phyloP scores from a whole-genome alignment of 2,329 filamentous ascomycete genomes.

The Alternaria viburni region DNA sequence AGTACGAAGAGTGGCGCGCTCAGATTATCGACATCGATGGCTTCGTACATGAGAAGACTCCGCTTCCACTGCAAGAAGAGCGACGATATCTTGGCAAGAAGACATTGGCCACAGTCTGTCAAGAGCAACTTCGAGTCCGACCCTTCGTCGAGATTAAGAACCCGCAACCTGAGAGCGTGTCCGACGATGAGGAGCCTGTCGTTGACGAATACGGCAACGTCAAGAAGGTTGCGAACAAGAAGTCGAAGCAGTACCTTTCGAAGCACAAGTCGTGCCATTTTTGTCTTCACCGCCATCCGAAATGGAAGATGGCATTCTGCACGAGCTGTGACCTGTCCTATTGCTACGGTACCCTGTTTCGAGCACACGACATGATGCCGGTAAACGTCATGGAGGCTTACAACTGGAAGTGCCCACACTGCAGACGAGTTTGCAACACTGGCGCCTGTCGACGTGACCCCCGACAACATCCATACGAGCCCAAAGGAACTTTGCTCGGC shows the following conservation, averaged over 20 bases:
- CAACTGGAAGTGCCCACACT: constrained; percentile 89
- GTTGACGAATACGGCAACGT: constrained; percentile 68
- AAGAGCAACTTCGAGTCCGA: constrained; percentile 79
- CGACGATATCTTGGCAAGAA: constrained; percentile 72
- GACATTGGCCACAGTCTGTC: constrained; percentile 89
- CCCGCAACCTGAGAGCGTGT: constrained; percentile 55
- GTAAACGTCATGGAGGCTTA: constrained; percentile 79
- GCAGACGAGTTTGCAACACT: constrained; percentile 85
- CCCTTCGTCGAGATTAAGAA: constrained; percentile 85
- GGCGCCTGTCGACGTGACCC: constrained; percentile 73
- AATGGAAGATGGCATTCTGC: constrained; percentile 85
- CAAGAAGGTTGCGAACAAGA: constrained; percentile 69
- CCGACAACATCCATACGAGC: constrained; percentile 79
- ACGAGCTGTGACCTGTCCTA: constrained; percentile 77
- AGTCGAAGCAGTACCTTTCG: constrained; percentile 56
- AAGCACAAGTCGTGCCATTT: constrained; percentile 74
- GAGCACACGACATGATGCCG: constrained; percentile 90
- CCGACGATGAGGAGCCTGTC: constrained; percentile 60
- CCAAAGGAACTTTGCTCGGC: constrained; percentile 84
- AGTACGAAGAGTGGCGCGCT: constrained; percentile 82
- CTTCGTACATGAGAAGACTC: constrained; percentile 69
- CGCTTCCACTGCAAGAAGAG: constrained; percentile 73
- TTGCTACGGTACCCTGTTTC: constrained; percentile 91
- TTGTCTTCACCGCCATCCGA: constrained; percentile 78
- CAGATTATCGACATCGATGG: constrained; percentile 77